Evolutionary conservation across 2,329 filamentous ascomycete genomes (phyloP).

Genomic region (Pyrenophora graminea): DNA sequence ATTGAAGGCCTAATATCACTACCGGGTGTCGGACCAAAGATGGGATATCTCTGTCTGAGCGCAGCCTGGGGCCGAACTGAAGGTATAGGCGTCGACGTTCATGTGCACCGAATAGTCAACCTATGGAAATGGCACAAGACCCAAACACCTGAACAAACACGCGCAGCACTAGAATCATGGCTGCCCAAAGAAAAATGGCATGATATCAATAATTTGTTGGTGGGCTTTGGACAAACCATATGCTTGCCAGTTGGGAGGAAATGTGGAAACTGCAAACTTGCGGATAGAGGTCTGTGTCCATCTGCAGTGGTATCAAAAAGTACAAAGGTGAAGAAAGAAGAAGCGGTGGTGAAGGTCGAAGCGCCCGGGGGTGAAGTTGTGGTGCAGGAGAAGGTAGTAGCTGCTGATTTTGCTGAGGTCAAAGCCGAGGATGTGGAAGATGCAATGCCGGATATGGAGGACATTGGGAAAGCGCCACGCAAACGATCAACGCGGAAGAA

Average conservation of each 20-base stretch:
- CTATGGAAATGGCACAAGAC: slow-evolving; percentile 90
- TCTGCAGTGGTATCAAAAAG: slow-evolving; percentile 53
- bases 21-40: slow-evolving; percentile 90
- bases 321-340: slow-evolving; percentile 56
- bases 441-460: slow-evolving; percentile 39
- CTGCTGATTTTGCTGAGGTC: slow-evolving; percentile 23
- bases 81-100: slow-evolving; percentile 91
- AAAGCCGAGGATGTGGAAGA: slow-evolving; percentile 34
- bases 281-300: slow-evolving; percentile 73
- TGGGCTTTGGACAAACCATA: slow-evolving; percentile 85
- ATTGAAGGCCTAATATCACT: slow-evolving; percentile 75
- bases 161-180: slow-evolving; percentile 76
- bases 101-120: slow-evolving; percentile 93
- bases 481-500: slow-evolving; percentile 5
- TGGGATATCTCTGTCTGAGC: slow-evolving; percentile 87
- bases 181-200: slow-evolving; percentile 84
- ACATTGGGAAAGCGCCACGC: slow-evolving; percentile 32
- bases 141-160: slow-evolving; percentile 79
- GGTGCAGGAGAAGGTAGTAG: slow-evolving; percentile 25
- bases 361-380: slow-evolving; percentile 37
- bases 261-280: slow-evolving; percentile 86
- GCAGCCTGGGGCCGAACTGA: slow-evolving; percentile 71
- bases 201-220: slow-evolving; percentile 87
- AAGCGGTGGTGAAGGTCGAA: slow-evolving; percentile 43
- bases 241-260: slow-evolving; percentile 78